Evolutionary conservation across 2,329 filamentous ascomycete species (phyloP), one percentile per base, ranked within the genome.

Genomic region (Eutypella sp.): DNA sequence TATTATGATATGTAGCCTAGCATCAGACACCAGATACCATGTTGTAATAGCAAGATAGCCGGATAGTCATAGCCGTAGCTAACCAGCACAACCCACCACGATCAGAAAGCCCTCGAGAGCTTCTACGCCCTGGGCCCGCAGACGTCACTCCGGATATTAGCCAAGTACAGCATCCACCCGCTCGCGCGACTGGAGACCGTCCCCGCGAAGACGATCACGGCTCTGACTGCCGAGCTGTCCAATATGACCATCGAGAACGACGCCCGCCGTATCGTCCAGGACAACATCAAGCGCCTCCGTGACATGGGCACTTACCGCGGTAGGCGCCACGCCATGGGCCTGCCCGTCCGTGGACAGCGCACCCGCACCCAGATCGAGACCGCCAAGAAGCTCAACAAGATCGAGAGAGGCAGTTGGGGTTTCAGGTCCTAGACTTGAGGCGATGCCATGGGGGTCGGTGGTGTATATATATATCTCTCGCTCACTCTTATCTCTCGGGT

Each of bases 201-300:
- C 18, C 76, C 81, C 38, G 81, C 84, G 48, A 83, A 86, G 64
- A 91, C 89, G 49, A 73, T 96, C 56, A 84, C 89, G 43, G 85
- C 87, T 44, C 75, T 99, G 49, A 93, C 87, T 19, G 86, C 86
- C 42, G 89, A 95, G 61, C 75, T 99, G 34, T 88, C 89, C 15
- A 84, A 83, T 45, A 91, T 99, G 89, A 95, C 87, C 49, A 89
- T 97, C 59, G 93, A 96, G 67, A 95, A 87, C 66, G 91, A 97
- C 60, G 76, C 95, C 53, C 76, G 82, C 60, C 80, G 86, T 62
- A 72, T 88, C 48, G 70, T 96, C 31, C 78, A 85, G 59, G 89
- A 96, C 41, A 93, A 97, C 61, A 95, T 99, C 57, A 76, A 76
- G 63, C 76, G 92, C 48, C 61, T 99, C 66, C 88, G 87, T 64